Percentiles rank a stretch among this genome's conserved stretches.
Conservation (phyloP, 306 rosid species). For the Notholithocarpus densiflorus region DNA sequence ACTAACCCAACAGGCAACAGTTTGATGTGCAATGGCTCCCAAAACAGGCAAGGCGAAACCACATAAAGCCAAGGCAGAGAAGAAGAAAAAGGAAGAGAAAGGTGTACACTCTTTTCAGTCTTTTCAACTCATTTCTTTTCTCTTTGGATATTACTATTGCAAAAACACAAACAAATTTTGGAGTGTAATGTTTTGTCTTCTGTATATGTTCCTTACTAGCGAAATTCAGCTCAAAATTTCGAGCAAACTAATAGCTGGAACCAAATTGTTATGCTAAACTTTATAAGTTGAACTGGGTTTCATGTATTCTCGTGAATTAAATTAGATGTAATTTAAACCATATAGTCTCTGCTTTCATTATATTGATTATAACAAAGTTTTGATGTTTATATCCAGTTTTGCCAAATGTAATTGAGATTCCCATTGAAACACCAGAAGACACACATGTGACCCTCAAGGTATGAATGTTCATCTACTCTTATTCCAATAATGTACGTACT, state of each 20-base stretch:
- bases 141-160: background rate
- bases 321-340: no score
- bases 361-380: background rate
- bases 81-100: conserved; percentile 95
- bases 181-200: no score
- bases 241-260: no score
- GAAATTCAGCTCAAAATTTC: no score
- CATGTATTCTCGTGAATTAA: background rate
- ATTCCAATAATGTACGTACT: background rate
- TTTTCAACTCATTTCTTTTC: conserved; percentile 1
- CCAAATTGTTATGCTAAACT: background rate
- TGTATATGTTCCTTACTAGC: no score
- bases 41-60: conserved; percentile 77
- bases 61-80: conserved; percentile 82
- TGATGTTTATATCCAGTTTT: conserved; percentile 49
- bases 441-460: conserved; percentile 85
- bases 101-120: conserved; percentile 29
- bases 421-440: conserved; percentile 64
- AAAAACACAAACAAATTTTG: no score
- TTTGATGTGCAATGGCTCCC: conserved; percentile 73
- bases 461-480: background rate
- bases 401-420: conserved; percentile 75
- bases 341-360: background rate
- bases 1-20: background rate
- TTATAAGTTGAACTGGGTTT: background rate